Base-by-base conservation (phyloP, 768 basidiomycete species). In the Termitomyces sp. region DNA sequence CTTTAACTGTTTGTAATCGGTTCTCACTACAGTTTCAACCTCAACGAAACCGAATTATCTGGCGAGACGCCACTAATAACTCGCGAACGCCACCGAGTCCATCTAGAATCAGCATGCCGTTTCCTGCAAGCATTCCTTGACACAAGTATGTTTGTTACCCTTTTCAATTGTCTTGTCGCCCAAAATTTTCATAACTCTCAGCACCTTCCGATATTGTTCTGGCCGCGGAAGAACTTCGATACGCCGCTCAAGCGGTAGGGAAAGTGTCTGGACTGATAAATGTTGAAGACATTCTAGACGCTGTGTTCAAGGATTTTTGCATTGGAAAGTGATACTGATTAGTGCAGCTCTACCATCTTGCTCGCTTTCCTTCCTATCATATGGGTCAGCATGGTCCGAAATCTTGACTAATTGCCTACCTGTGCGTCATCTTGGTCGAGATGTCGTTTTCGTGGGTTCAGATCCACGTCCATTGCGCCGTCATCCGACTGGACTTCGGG, bases 141-240 rank as follows among this genome's bases (percentile, higher is more conserved):
- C 49, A 73, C 61, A 57, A 50, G 66, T 60, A 63, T 29, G 62
- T 60, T 11, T 55, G 14, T 34, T 31, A 29, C n/a, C 57, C 32
- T 32, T 29, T 51, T 58, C 25, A 43, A 43, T 34, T 43, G 15
- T 43, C n/a, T 20, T 37, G 7, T 15, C 9, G 29, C 52, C 47
- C 25, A n/a, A 50, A n/a, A 15, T 46, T 54, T n/a, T 42, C 53
- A 49, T 57, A 12, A 61, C 31, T 55, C 12, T 38, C 68, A 88
- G 87, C 82, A 9, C 67, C 82, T 1, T 79, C 83, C n/a, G 91
- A 94, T 63, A 75, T 95, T 4, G 92, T 95, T 6, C 70, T 91
- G 11, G 92, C 85, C 5, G 93, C 93, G 0, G 94, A 96, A 71
- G 92, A 94, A 69, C 79, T 96, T 31, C 85, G 94, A 31, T 93